phyloP scores from a whole-genome alignment of 176 grass and related monocot species.

The Avena atlantica region DNA sequence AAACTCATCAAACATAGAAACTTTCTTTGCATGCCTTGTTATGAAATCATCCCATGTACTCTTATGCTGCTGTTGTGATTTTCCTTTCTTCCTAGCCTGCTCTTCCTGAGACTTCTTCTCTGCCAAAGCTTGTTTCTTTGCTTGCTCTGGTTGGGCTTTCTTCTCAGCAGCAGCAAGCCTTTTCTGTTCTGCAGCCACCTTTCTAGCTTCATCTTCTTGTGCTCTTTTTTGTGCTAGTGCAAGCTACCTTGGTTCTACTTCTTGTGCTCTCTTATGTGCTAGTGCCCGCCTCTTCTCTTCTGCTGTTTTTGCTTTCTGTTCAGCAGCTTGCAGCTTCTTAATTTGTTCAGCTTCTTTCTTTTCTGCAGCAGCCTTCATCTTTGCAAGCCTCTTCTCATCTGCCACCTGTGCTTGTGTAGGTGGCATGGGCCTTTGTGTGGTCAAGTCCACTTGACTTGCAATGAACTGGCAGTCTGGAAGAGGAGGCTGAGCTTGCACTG shows the following conservation, averaged over 20 bases:
- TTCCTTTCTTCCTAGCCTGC: not conserved
- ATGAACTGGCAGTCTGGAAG: not conserved
- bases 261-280: not conserved
- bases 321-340: not conserved
- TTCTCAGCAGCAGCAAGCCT: no score
- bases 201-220: no score
- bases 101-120: not conserved
- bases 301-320: no score
- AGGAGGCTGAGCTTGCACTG: not conserved
- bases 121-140: not conserved
- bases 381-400: not conserved
- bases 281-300: not conserved
- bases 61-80: not conserved
- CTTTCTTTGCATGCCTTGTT: not conserved
- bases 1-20: not conserved
- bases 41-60: not conserved
- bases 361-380: not conserved
- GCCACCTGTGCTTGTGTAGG: not conserved
- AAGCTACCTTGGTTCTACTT: not conserved
- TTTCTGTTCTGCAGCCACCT: no score
- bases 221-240: no score
- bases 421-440: not conserved
- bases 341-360: not conserved
- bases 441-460: not conserved
- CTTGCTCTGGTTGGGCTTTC: not conserved